Evolutionary conservation across 768 basidiomycete genomes (phyloP), one percentile per base, ranked within the genome.

Genomic region (Trametes villosa): DNA sequence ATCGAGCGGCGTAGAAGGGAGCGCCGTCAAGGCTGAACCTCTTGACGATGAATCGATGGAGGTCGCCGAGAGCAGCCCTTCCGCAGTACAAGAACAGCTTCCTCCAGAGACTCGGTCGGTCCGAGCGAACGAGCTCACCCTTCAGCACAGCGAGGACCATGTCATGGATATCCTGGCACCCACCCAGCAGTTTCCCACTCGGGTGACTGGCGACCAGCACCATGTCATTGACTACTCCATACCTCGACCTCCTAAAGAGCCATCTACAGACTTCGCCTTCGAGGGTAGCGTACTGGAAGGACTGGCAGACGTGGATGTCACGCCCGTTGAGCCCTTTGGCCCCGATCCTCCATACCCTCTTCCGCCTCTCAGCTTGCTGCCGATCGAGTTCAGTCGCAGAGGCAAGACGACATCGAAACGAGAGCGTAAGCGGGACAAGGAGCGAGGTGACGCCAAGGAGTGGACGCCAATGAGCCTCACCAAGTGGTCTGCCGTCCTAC

Each of bases 401-500:
- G 72, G 76, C 18, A 84, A 80, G 66, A 71, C 77, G 15, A 72
- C 73, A n/a, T n/a, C n/a, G 5, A 84, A 81, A 58, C 70, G 68
- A 30, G 78, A 80, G 46, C 78, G 79, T 50, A 83, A 85, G 65
- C 84, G 81, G 36, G 84, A 84, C 3, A 79, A 78, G 53, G 82
- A 81, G 45, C 71, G 71, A 65, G 66, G 57, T 1, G 85, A 80
- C 63, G 74, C 77, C 18, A 83, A 79, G 20, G 91, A 91, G 30
- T 86, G 83, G 78, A 65, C 76, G 22, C 85, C 83, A 78, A 71
- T 94, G 53, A 75, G 76, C 42, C 63, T 76, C 9, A 69, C 67
- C 31, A 70, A 70, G 44, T 79, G 92, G 92, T 81, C 85, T 26
- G 91, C 89, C 2, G 78, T 81, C n/a, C 72, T 94, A 30, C 82